These are phyloP conservation scores for Populus davidiana DNA, from an alignment of 345 rosid species.

Conservation along the genomic window DNA sequence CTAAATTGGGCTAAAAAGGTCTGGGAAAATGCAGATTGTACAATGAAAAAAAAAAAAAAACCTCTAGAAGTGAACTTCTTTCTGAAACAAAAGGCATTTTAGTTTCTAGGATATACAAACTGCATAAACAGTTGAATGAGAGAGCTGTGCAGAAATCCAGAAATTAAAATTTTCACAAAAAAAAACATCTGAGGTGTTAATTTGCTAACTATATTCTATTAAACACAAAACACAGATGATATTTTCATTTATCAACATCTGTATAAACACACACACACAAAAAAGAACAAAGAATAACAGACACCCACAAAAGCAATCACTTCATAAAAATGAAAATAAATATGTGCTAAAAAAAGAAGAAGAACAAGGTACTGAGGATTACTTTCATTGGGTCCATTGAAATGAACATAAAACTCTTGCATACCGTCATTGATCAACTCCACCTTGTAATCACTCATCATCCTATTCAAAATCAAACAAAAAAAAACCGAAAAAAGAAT, in stretches of 20 bases:
- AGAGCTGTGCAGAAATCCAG: background rate
- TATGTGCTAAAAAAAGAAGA: background rate
- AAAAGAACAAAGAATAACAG: background rate
- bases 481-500: background rate
- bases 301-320: background rate
- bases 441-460: constrained; percentile 77
- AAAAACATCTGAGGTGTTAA: background rate
- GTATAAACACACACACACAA: background rate
- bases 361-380: constrained; percentile 21
- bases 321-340: background rate
- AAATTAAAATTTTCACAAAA: background rate
- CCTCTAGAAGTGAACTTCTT: background rate
- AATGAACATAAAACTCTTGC: constrained; percentile 56
- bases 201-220: background rate
- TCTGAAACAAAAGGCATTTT: background rate
- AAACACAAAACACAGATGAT: background rate
- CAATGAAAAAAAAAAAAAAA: background rate
- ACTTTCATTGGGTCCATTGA: constrained; percentile 73
- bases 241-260: background rate
- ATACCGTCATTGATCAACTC: constrained; percentile 63
- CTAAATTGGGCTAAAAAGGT: background rate
- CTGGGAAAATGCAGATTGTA: background rate
- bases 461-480: constrained; percentile 36
- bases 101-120: background rate
- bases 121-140: background rate